Evolutionary conservation across 2,329 filamentous ascomycete genomes (phyloP).

Genomic region (Verticillium isaacii): DNA sequence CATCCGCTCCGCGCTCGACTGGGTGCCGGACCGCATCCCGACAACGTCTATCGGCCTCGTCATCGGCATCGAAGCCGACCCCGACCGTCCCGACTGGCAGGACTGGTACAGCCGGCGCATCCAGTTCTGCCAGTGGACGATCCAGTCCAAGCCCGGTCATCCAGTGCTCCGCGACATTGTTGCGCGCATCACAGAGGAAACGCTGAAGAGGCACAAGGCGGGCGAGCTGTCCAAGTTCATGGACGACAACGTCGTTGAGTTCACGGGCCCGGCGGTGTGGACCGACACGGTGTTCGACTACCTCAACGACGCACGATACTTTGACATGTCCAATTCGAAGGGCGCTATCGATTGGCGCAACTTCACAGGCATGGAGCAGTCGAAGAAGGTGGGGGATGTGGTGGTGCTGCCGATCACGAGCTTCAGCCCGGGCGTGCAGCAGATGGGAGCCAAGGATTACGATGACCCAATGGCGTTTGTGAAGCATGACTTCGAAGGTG

Average conservation of each 20-base stretch:
- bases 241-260: conserved; percentile 80
- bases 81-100: conserved; percentile 86
- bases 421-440: conserved; percentile 89
- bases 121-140: conserved; percentile 99
- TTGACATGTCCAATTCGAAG: conserved; percentile 68
- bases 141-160: conserved; percentile 91
- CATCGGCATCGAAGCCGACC: conserved; percentile 93
- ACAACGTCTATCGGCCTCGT: conserved; percentile 77
- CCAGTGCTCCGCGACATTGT: conserved; percentile 87
- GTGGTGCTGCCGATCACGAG: conserved; percentile 93
- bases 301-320: conserved; percentile 87
- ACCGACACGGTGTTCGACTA: conserved; percentile 89
- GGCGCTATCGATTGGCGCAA: conserved; percentile 78
- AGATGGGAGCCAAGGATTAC: conserved; percentile 85
- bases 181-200: conserved; percentile 76
- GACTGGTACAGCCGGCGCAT: conserved; percentile 95
- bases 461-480: conserved; percentile 97
- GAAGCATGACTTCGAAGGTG: conserved; percentile 94
- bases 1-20: conserved; percentile 76
- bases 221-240: conserved; percentile 54
- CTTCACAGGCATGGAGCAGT: conserved; percentile 79
- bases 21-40: conserved; percentile 78
- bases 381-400: conserved; percentile 89
- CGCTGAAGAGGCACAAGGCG: conserved; percentile 65
- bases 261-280: conserved; percentile 92